Evolutionary conservation across 73 alveolate genomes (phyloP).

Genomic region (Loxodes magnus): DNA sequence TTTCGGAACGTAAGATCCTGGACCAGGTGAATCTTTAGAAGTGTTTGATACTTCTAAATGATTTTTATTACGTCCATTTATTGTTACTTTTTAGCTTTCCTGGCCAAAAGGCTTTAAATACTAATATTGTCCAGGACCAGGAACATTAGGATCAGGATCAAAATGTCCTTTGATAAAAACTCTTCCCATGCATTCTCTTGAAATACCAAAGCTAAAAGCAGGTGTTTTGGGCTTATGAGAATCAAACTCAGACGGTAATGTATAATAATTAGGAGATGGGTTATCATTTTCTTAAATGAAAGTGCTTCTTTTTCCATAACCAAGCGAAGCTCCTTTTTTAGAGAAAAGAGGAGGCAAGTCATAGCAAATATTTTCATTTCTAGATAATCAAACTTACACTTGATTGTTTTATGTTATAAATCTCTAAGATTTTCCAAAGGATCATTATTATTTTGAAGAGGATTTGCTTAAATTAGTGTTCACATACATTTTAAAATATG

Average conservation of each 20-base stretch:
- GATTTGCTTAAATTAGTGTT: no score
- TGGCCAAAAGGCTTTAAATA: conserved; percentile 5
- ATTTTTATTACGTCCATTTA: no score
- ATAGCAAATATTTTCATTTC: neutral
- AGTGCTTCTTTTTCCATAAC: neutral
- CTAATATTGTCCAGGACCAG: conserved; percentile 39
- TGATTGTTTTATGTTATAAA: no score
- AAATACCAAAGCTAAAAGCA: conserved; percentile 32
- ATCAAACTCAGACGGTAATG: conserved; percentile 1
- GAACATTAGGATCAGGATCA: conserved; percentile 20
- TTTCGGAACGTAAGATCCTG: conserved; percentile 15
- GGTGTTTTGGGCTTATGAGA: neutral
- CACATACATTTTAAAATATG: no score
- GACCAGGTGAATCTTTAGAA: conserved; percentile 6
- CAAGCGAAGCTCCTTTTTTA: conserved; percentile 2
- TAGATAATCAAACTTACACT: no score
- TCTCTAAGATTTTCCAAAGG: no score
- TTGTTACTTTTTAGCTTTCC: conserved; percentile 24
- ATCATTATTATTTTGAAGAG: no score
- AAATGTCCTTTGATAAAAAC: conserved; percentile 18
- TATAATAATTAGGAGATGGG: neutral
- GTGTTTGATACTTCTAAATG: neutral
- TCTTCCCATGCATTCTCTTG: conserved; percentile 22
- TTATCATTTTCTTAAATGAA: conserved; percentile 2
- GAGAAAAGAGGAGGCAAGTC: neutral